A percentile compares a stretch with the other conserved stretches of the same genome.
Evolutionary conservation across 495 filamentous ascomycete genomes (phyloP).

Genomic region (Terfezia boudieri): DNA sequence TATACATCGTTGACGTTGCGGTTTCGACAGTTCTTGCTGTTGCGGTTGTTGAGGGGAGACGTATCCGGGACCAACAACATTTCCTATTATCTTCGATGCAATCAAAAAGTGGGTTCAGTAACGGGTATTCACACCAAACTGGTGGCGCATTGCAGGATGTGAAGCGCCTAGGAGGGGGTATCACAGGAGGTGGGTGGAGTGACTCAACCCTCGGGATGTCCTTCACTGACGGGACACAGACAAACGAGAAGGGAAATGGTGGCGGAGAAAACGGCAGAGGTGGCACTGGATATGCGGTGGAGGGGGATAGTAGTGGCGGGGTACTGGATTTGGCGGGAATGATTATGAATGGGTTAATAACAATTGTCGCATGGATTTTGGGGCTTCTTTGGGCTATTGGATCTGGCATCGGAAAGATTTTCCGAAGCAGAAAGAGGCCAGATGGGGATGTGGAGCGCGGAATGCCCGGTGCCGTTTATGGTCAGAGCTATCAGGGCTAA

Average conservation of each 20-base stretch:
- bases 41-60: conserved; percentile 10
- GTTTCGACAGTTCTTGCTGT: conserved; percentile 9
- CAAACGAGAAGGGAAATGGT: background rate
- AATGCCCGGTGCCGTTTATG: too few relatives aligned
- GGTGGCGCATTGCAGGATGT: background rate
- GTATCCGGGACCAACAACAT: background rate
- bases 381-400: background rate
- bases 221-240: background rate
- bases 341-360: background rate
- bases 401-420: background rate
- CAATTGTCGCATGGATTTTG: background rate
- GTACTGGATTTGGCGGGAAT: background rate
- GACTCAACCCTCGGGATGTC: background rate
- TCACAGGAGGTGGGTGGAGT: background rate
- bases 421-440: background rate
- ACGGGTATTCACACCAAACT: too few relatives aligned
- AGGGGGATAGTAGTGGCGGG: background rate
- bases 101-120: too few relatives aligned
- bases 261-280: too few relatives aligned
- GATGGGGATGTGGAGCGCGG: background rate
- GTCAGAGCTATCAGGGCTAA: too few relatives aligned
- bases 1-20: conserved; percentile 15
- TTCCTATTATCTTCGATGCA: too few relatives aligned
- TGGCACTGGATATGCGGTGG: too few relatives aligned
- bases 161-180: background rate